A percentile compares a stretch with the other conserved stretches of the same genome.
Conservation (phyloP, 805 yeast species). For the Schwanniomyces vanrijiae region DNA sequence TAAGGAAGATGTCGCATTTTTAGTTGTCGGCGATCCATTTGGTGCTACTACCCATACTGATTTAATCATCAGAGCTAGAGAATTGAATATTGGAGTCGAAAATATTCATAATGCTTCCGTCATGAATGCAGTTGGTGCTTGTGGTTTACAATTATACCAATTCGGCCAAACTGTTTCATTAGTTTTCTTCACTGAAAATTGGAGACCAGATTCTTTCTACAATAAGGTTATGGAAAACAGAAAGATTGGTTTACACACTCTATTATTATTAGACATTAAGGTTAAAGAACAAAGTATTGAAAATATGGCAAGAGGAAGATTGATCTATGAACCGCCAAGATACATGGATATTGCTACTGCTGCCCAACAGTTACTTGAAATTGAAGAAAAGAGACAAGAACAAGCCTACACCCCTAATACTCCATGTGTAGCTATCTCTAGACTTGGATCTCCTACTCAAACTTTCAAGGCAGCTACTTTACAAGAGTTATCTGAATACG, state of each 20-base stretch:
- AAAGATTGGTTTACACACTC: constrained; percentile 86
- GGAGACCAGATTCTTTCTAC: constrained; percentile 97
- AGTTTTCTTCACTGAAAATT: constrained; percentile 90
- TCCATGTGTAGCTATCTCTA: constrained; percentile 90
- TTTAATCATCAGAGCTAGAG: constrained; percentile 87
- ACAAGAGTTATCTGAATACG: constrained; percentile 73
- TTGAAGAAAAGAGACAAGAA: constrained; percentile 76
- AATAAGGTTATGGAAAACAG: constrained; percentile 87
- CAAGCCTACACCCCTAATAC: constrained; percentile 81
- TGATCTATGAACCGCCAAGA: constrained; percentile 94
- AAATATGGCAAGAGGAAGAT: constrained; percentile 88
- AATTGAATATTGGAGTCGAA: constrained; percentile 72
- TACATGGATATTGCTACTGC: constrained; percentile 93
- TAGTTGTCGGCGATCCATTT: constrained; percentile 96
- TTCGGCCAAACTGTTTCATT: constrained; percentile 97
- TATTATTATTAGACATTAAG: constrained; percentile 85
- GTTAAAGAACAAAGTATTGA: constrained; percentile 96
- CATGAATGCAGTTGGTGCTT: constrained; percentile 98
- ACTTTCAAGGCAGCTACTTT: constrained; percentile 82
- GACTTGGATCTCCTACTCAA: constrained; percentile 87
- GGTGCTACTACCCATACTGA: constrained; percentile 99
- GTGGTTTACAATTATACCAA: constrained; percentile 91
- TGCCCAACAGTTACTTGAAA: constrained; percentile 81
- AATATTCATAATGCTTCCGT: constrained; percentile 93
- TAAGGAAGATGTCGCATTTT: constrained; percentile 81